Evolutionary conservation across 225 moss, liverwort and hornwort genomes (phyloP).

Genomic region (Marchantia polymorpha): DNA sequence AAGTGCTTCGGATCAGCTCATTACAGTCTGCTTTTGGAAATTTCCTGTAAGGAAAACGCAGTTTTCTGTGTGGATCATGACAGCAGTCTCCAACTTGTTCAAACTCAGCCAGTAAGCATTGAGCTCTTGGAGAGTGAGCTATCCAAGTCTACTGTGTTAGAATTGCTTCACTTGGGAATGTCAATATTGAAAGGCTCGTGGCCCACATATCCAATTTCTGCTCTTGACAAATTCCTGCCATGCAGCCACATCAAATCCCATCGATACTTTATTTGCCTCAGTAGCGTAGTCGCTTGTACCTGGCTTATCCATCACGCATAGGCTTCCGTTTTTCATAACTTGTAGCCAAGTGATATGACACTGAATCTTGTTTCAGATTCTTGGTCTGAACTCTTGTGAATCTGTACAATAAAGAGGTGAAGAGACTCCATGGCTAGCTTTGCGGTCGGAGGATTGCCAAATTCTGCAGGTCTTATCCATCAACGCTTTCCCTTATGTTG

Average conservation of each 20-base stretch:
- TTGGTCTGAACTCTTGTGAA: background rate
- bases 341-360: background rate
- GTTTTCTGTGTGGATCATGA: background rate
- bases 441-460: background rate
- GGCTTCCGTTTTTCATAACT: too few species aligned
- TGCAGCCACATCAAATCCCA: constrained; percentile 4
- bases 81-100: background rate
- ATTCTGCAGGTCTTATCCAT: too few species aligned
- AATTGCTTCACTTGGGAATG: background rate
- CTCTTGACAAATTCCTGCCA: background rate
- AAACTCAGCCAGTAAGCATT: background rate
- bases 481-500: too few species aligned
- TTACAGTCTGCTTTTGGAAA: background rate
- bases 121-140: background rate
- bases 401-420: background rate
- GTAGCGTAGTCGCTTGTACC: background rate
- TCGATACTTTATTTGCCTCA: background rate
- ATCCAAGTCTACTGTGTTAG: too few species aligned
- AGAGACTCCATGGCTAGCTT: background rate
- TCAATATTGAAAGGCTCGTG: background rate
- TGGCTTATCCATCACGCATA: background rate
- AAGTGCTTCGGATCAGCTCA: background rate
- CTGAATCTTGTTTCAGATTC: background rate
- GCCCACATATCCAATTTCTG: background rate
- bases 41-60: background rate